A percentile compares a stretch with the other conserved stretches of the same genome.
Evolutionary conservation across 2,329 filamentous ascomycete species (phyloP).

Genomic region (Triangularia setosa): DNA sequence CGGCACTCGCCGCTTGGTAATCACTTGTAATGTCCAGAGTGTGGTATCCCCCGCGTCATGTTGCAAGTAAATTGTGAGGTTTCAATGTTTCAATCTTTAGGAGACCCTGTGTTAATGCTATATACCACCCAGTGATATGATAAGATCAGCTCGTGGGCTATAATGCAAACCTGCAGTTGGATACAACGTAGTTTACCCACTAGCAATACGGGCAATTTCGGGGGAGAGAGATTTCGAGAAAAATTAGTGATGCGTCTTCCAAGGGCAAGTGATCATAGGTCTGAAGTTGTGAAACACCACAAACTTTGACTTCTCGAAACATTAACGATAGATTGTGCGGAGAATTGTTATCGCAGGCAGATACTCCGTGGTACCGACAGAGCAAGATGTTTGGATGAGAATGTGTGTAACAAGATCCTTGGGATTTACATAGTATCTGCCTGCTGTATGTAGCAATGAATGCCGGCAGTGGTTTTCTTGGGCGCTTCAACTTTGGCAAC

Average conservation of each 20-base stretch:
- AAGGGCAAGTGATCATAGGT: background rate
- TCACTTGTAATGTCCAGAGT: background rate
- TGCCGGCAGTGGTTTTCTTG: background rate
- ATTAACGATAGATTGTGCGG: background rate
- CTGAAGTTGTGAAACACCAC: background rate
- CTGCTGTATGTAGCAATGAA: background rate
- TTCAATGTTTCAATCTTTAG: background rate
- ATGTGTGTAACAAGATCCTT: background rate
- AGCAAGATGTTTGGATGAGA: background rate
- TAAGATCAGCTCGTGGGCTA: background rate
- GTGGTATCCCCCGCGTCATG: background rate
- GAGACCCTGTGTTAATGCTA: background rate
- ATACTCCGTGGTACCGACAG: background rate
- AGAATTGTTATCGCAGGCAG: background rate
- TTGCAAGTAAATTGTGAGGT: background rate
- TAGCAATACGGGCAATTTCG: conserved; percentile 1
- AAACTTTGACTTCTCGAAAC: background rate
- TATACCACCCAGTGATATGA: background rate
- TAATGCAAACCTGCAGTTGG: background rate
- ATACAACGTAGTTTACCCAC: background rate
- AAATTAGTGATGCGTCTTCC: background rate
- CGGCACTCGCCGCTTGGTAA: background rate
- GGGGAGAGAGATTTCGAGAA: background rate
- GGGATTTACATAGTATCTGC: background rate
- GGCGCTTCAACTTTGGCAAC: background rate